phyloP scores from a whole-genome alignment of 331 rosid species.

The Quercus phellos region DNA sequence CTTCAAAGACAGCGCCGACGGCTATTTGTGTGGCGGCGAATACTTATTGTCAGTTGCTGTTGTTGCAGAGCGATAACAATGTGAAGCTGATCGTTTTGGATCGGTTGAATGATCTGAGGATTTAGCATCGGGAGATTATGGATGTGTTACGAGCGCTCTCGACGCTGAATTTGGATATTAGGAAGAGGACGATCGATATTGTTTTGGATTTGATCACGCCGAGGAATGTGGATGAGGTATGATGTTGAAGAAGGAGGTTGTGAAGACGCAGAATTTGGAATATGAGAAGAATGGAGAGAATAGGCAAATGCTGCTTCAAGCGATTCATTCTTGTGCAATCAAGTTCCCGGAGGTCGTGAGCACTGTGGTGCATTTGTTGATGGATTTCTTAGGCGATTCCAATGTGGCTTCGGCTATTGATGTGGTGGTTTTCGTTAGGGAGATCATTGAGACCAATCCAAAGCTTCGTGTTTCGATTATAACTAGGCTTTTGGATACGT shows the following conservation, averaged over 20 bases:
- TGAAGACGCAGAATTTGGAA: constrained; percentile 93
- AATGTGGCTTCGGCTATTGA: constrained; percentile 89
- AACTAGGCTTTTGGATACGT: constrained; percentile 84
- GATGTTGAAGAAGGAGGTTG: constrained; percentile 91
- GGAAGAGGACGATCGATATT: constrained; percentile 89
- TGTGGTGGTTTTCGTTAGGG: constrained; percentile 89
- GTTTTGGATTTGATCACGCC: constrained; percentile 82
- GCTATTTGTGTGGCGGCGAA: constrained; percentile 86
- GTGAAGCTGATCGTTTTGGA: constrained; percentile 90
- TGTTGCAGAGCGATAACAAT: constrained; percentile 93
- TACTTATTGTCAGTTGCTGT: constrained; percentile 71
- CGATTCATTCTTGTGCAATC: constrained; percentile 87
- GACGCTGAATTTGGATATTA: constrained; percentile 73
- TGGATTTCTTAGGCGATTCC: constrained; percentile 95
- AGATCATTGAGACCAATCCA: constrained; percentile 96
- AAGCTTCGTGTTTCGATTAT: constrained; percentile 80
- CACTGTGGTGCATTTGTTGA: constrained; percentile 89
- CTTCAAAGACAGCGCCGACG: constrained; percentile 90
- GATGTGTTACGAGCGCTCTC: constrained; percentile 88
- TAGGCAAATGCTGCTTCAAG: constrained; percentile 93
- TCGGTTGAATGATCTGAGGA: constrained; percentile 73
- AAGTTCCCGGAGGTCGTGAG: constrained; percentile 98
- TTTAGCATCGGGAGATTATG: constrained; percentile 76
- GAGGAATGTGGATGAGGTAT: constrained; percentile 85
- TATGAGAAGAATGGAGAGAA: constrained; percentile 95